Evolutionary conservation across 2,329 filamentous ascomycete genomes (phyloP).

Genomic region (Cladosporium phlei): DNA sequence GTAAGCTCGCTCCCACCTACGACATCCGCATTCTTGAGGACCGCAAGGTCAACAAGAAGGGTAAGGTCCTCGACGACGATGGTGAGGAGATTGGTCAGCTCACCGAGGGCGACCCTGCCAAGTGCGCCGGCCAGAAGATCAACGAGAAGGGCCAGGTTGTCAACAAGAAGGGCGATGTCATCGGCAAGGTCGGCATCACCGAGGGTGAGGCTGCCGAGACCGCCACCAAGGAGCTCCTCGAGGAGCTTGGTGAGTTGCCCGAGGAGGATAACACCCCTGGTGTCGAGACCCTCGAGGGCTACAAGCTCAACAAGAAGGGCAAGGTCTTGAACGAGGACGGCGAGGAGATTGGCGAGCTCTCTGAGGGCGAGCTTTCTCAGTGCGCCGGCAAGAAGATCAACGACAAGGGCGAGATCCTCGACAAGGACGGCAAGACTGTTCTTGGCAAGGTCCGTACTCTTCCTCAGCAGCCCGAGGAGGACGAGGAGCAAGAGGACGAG

Average conservation of each 20-base stretch:
- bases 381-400: constrained; percentile 64
- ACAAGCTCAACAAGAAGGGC: constrained; percentile 58
- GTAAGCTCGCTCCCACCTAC: constrained; percentile 36
- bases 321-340: constrained; percentile 50
- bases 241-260: constrained; percentile 43
- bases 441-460: constrained; percentile 57
- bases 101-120: constrained; percentile 41
- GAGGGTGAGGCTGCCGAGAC: constrained; percentile 48
- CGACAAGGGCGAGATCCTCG: constrained; percentile 59
- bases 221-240: constrained; percentile 45
- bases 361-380: constrained; percentile 55
- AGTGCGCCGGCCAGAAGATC: constrained; percentile 45
- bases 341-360: constrained; percentile 50
- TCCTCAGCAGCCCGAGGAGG: constrained; percentile 37
- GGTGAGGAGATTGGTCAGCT: constrained; percentile 49
- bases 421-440: constrained; percentile 56
- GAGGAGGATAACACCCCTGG: constrained; percentile 36
- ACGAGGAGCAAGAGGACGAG: constrained; percentile 22
- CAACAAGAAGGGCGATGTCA: constrained; percentile 47
- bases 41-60: constrained; percentile 55
- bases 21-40: constrained; percentile 48
- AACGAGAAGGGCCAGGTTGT: constrained; percentile 49
- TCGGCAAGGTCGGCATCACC: constrained; percentile 46
- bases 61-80: constrained; percentile 48
- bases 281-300: constrained; percentile 46